A percentile compares a stretch with the other conserved stretches of the same genome.
These are phyloP conservation scores for Annona cherimola DNA, from an alignment of 164 flowering plant genomes.

Conservation along the genomic window DNA sequence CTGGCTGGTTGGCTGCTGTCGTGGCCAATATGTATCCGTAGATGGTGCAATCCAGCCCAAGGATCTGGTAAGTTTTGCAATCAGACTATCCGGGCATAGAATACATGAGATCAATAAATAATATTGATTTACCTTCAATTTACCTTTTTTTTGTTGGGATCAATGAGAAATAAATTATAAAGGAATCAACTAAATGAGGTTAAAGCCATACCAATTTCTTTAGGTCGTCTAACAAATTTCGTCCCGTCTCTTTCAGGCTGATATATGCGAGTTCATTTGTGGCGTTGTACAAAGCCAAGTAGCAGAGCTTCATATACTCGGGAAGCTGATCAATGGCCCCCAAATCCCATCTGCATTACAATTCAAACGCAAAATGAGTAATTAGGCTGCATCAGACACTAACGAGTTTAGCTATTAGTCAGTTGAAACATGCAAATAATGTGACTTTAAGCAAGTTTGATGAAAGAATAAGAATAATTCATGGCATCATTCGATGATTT, in stretches of 20 bases:
- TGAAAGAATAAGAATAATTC: neutral
- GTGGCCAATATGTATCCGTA: neutral
- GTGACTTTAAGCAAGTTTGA: neutral
- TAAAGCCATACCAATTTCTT: slow-evolving; percentile 5
- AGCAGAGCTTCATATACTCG: slow-evolving; percentile 12
- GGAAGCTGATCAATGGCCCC: slow-evolving; percentile 14
- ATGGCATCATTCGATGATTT: neutral
- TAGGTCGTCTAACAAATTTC: neutral
- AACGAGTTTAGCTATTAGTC: neutral
- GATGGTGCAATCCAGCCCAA: neutral
- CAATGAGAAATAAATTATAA: neutral
- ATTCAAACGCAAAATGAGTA: neutral
- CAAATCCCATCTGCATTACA: slow-evolving; percentile 16
- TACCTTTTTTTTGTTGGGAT: too few species aligned
- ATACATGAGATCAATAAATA: neutral
- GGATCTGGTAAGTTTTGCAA: neutral
- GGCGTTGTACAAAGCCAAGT: slow-evolving; percentile 11
- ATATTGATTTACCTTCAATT: too few species aligned
- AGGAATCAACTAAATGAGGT: neutral
- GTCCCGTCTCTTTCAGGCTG: slow-evolving; percentile 3
- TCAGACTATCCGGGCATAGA: neutral
- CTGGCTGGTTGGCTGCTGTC: neutral
- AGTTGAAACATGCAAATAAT: neutral
- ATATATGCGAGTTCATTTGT: slow-evolving; percentile 6
- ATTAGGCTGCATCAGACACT: neutral